Evolutionary conservation across 192 early-diverging fungal genomes (phyloP), one percentile per base, ranked within the genome.

Genomic region (Coemansia umbellata): DNA sequence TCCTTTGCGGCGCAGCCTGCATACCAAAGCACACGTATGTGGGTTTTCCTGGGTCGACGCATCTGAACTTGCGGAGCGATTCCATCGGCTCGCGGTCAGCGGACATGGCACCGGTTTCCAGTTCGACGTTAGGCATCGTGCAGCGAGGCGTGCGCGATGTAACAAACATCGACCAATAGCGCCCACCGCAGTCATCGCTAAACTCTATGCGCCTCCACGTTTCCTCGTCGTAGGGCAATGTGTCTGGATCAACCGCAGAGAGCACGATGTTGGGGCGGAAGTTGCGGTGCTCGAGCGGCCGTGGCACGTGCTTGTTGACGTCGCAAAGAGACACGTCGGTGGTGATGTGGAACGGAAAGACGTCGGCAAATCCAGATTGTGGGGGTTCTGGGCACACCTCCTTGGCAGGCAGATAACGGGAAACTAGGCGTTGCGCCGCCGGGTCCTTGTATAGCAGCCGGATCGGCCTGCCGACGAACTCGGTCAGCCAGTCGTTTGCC

Each of bases 181-280:
- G 47, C 3, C 43, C 33, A 6, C 10, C 41, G 41, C 21, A 24
- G 10, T 21, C 33, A 1, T 27, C 53, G 3, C 31, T 24, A 32
- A 89, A 70, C 28, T 73, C 65, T 19, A 90, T 61, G 2, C 63
- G 47, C 58, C 75, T 78, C 81, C 85, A 90, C 26, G 63, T 67
- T 32, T 93, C 91, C 56, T 93, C 91, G 56, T 81, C 80, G 52
- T 73, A 91, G 7, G 90, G 70, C n/a, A 0, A n/a, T 21, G n/a
- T 14, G 11, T 26, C 43, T 13, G 50, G 30, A 28, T 57, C 43
- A 8, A 52, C 56, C 3, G 71, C 68, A 10, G 64, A 41, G 44
- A 89, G 50, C 13, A 87, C 69, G 23, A 93, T 80, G 69, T 93
- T 93, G 36, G 91, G 87, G 7, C 91, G 80, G 74, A 93, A 93